Evolutionary conservation across 2,329 filamentous ascomycete genomes (phyloP).

Genomic region (Colletotrichum liaoningense): DNA sequence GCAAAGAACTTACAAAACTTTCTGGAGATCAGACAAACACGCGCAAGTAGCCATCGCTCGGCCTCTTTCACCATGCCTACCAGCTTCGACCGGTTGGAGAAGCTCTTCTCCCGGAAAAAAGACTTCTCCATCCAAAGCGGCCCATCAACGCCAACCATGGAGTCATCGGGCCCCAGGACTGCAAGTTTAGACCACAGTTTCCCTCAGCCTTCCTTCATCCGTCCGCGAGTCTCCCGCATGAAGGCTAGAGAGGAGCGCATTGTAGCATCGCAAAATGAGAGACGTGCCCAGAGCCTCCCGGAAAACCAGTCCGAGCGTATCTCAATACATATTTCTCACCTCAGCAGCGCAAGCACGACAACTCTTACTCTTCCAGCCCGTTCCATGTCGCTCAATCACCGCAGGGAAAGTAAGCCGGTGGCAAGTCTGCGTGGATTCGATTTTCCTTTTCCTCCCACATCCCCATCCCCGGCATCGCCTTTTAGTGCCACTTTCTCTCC

Average conservation of each 20-base stretch:
- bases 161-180: constrained; percentile 34
- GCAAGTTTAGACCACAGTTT: constrained; percentile 51
- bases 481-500: constrained; percentile 21
- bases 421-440: constrained; percentile 49
- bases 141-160: neutral
- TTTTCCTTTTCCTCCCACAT: constrained; percentile 49
- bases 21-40: neutral
- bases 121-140: constrained; percentile 10
- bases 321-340: constrained; percentile 35
- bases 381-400: constrained; percentile 27
- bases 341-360: constrained; percentile 30
- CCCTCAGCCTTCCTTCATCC: constrained; percentile 65
- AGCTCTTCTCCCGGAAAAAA: constrained; percentile 62
- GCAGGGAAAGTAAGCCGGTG: constrained; percentile 26
- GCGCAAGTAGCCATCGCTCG: neutral
- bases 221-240: constrained; percentile 66
- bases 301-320: constrained; percentile 32
- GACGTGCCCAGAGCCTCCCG: constrained; percentile 33
- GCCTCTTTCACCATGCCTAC: constrained; percentile 24
- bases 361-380: constrained; percentile 20
- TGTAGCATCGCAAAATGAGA: constrained; percentile 13
- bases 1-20: constrained; percentile 13
- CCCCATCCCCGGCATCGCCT: constrained; percentile 38
- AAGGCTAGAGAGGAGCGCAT: constrained; percentile 62
- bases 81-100: constrained; percentile 52